These are phyloP conservation scores for Agrocybe praecox DNA, from an alignment of 768 basidiomycete genomes.

Conservation along the genomic window DNA sequence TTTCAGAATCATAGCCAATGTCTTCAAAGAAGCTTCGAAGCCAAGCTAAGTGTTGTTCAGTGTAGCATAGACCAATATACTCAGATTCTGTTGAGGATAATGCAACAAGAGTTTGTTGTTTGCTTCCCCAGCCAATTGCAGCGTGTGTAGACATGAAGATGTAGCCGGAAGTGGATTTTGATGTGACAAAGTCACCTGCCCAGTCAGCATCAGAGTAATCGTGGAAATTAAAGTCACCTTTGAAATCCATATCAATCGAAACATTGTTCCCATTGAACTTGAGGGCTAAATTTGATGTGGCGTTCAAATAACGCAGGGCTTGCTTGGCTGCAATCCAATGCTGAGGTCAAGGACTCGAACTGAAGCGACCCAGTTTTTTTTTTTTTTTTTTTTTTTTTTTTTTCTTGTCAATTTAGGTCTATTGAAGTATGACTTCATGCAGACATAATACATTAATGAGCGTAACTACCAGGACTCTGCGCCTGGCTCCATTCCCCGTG, in stretches of 20 bases:
- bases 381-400: no score
- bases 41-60: conserved; percentile 16
- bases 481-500: no score
- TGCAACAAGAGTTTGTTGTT: conserved; percentile 24
- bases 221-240: conserved; percentile 6
- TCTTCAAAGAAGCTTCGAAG: conserved; percentile 17
- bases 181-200: conserved; percentile 19
- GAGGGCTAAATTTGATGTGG: conserved; percentile 5
- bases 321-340: conserved; percentile 18
- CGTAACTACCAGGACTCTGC: no score
- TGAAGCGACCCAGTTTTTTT: not conserved
- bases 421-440: no score
- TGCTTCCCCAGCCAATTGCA: conserved; percentile 29
- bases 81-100: conserved; percentile 8
- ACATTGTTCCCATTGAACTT: conserved; percentile 7
- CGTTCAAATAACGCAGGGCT: conserved; percentile 11
- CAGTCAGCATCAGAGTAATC: conserved; percentile 16
- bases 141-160: conserved; percentile 23
- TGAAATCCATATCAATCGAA: conserved; percentile 8
- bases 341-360: conserved; percentile 10
- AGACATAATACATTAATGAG: no score
- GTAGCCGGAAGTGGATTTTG: conserved; percentile 25
- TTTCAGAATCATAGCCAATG: conserved; percentile 6
- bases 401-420: no score
- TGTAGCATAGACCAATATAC: conserved; percentile 9